These are phyloP conservation scores for Polyporus tsugae DNA, from an alignment of 1,284 basidiomycete genomes.

Conservation along the genomic window DNA sequence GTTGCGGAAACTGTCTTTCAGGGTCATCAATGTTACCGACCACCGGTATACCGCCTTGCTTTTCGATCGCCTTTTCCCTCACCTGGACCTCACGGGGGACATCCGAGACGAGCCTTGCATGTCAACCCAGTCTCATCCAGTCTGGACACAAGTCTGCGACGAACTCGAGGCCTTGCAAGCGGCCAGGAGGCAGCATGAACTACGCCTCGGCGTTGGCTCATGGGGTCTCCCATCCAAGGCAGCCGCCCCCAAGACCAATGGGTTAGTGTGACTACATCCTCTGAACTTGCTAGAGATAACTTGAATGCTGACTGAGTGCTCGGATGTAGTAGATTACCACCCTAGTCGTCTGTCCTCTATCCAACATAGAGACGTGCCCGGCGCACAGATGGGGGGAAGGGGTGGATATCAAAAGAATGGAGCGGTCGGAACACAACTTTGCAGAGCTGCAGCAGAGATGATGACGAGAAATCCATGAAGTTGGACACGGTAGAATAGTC, in stretches of 20 bases:
- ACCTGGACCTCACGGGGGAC: not conserved
- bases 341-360: too few relatives aligned
- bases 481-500: too few relatives aligned
- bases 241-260: too few relatives aligned
- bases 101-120: not conserved
- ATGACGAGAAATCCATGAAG: too few relatives aligned
- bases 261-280: not conserved
- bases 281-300: not conserved
- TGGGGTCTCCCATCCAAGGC: not conserved
- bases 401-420: too few relatives aligned
- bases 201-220: not conserved
- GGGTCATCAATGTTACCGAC: not conserved
- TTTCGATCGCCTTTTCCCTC: conserved; percentile 6
- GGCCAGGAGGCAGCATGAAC: not conserved
- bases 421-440: too few relatives aligned
- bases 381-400: too few relatives aligned
- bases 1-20: not conserved
- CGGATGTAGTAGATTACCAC: too few relatives aligned
- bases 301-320: too few relatives aligned
- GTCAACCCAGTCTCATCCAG: not conserved
- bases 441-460: too few relatives aligned
- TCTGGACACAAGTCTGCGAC: not conserved
- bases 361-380: too few relatives aligned
- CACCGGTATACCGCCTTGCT: not conserved
- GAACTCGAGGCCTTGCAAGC: not conserved